Conservation (phyloP, 106 monocot species). For the Acanthochlamys bracteata region DNA sequence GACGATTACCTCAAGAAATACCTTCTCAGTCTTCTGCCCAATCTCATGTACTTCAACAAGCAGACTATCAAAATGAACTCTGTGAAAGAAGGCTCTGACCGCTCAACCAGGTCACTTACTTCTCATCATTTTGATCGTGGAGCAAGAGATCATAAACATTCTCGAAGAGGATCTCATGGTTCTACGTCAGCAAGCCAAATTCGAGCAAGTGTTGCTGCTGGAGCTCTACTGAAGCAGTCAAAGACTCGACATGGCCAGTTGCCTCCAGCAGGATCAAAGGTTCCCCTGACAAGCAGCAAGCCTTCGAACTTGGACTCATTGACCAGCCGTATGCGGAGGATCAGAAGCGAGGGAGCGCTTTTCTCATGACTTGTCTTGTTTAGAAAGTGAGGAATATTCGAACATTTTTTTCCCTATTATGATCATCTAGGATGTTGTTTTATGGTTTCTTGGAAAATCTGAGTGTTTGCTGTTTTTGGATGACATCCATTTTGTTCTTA, state of each 20-base stretch:
- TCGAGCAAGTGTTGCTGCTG: conserved; percentile 10
- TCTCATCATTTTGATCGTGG: conserved; percentile 25
- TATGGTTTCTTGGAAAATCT: no score
- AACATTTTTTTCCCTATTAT: neutral
- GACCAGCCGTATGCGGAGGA: conserved; percentile 24
- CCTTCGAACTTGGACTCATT: conserved; percentile 4
- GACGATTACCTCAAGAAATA: conserved; percentile 75
- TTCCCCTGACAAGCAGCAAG: conserved; percentile 12
- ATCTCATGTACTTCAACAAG: conserved; percentile 62
- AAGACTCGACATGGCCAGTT: conserved; percentile 15
- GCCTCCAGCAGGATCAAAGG: conserved; percentile 12
- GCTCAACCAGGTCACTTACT: conserved; percentile 11
- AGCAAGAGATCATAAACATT: conserved; percentile 23
- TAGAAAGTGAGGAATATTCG: neutral
- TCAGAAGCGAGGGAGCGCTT: conserved; percentile 31
- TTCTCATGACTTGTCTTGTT: neutral
- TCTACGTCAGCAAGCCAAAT: conserved; percentile 11
- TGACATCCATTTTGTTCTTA: no score
- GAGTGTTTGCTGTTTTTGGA: no score
- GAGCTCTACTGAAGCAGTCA: conserved; percentile 11
- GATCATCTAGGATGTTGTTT: no score
- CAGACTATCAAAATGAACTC: conserved; percentile 32
- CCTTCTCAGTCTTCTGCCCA: conserved; percentile 51
- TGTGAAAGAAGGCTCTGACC: conserved; percentile 35
- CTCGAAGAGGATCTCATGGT: conserved; percentile 10